Conservation (phyloP, 1,284 basidiomycete genomes). For the Bothia castanella region DNA sequence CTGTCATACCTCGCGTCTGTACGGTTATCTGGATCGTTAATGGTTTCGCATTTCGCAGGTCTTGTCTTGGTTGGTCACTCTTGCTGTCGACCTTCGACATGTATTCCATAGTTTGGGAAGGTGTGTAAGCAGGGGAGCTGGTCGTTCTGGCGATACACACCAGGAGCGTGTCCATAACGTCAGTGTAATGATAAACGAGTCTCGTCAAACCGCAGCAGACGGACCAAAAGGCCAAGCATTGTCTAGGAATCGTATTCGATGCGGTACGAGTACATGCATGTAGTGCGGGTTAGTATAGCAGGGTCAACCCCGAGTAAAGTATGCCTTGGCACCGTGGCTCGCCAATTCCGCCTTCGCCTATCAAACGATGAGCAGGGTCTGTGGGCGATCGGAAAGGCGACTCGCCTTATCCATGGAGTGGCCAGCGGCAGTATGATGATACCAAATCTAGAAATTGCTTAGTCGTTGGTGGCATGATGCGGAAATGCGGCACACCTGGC, state of each 20-base stretch:
- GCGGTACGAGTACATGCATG: conserved; percentile 22
- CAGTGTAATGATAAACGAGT: conserved; percentile 15
- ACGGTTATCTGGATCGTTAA: conserved; percentile 18
- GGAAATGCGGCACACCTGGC: conserved; percentile 49
- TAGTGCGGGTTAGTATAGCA: conserved; percentile 6
- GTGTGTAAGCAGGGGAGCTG: background rate
- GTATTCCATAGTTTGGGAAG: conserved; percentile 16
- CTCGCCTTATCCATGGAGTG: conserved; percentile 78
- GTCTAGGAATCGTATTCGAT: conserved; percentile 10
- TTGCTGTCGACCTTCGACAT: conserved; percentile 3
- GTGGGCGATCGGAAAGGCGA: conserved; percentile 6
- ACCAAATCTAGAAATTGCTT: conserved; percentile 63
- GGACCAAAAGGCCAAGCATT: background rate
- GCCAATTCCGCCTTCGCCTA: conserved; percentile 86
- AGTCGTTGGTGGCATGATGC: conserved; percentile 7
- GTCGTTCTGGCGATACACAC: background rate
- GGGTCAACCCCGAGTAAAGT: conserved; percentile 72
- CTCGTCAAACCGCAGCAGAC: background rate
- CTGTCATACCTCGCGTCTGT: conserved; percentile 12
- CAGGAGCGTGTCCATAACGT: conserved; percentile 4
- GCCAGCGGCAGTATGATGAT: conserved; percentile 77
- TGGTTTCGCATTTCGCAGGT: conserved; percentile 15
- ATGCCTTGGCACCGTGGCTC: conserved; percentile 81
- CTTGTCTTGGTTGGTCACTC: conserved; percentile 8
- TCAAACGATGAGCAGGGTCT: conserved; percentile 9